Percentiles rank a stretch among this genome's conserved stretches.
phyloP scores from a whole-genome alignment of 2,329 filamentous ascomycete species.

The Trichoderma oligosporum region DNA sequence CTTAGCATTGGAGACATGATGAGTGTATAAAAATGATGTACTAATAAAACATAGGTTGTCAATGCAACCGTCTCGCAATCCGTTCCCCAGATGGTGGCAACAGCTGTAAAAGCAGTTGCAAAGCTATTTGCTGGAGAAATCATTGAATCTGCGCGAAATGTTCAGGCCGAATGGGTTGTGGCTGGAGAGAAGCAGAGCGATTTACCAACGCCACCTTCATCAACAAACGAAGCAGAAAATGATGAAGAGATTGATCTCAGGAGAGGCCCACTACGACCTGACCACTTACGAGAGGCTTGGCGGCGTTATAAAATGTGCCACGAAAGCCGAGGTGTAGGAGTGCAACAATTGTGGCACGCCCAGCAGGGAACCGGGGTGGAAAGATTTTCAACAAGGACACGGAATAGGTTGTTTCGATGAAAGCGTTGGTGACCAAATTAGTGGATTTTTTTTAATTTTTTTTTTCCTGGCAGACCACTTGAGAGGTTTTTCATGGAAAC shows the following conservation, averaged over 20 bases:
- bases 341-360: conserved; percentile 57
- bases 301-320: conserved; percentile 61
- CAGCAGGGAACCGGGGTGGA: conserved; percentile 59
- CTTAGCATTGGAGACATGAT: not conserved
- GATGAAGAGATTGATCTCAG: conserved; percentile 34
- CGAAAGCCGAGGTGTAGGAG: conserved; percentile 61
- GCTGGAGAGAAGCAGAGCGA: conserved; percentile 57
- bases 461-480: not conserved
- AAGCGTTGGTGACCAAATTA: not conserved
- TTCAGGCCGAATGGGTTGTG: conserved; percentile 68
- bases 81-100: conserved; percentile 67
- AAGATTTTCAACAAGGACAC: conserved; percentile 53
- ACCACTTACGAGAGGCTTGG: conserved; percentile 71
- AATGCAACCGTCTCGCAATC: conserved; percentile 79
- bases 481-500: too few species aligned
- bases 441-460: not conserved
- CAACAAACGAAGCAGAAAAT: conserved; percentile 29
- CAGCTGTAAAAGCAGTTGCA: conserved; percentile 70
- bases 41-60: conserved; percentile 52
- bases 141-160: conserved; percentile 65
- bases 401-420: conserved; percentile 52
- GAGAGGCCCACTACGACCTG: conserved; percentile 63
- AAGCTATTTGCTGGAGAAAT: conserved; percentile 76
- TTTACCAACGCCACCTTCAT: conserved; percentile 42
- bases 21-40: not conserved